Conservation (phyloP, 2,329 filamentous ascomycete genomes). For the Trichoderma sp. region DNA sequence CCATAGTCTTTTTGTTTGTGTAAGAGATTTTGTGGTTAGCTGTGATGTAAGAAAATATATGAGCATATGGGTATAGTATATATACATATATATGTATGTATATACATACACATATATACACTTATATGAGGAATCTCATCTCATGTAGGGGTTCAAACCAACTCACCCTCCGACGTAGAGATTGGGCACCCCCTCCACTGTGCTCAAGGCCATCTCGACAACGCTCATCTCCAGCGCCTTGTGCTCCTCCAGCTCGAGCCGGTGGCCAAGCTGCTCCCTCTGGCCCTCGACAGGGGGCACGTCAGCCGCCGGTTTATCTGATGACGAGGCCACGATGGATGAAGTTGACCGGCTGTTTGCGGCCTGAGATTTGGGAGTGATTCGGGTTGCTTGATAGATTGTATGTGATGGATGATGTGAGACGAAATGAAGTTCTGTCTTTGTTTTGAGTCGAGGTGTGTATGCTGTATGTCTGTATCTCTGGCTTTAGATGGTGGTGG, state of each 20-base stretch:
- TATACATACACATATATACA: background rate
- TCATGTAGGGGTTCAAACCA: background rate
- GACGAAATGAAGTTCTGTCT: background rate
- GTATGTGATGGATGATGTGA: background rate
- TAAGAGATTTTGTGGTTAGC: background rate
- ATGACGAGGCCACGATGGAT: conserved; percentile 4
- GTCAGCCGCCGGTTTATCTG: background rate
- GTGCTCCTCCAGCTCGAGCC: conserved; percentile 17
- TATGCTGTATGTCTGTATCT: background rate
- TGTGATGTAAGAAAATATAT: background rate
- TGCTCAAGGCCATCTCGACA: conserved; percentile 42
- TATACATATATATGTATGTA: background rate
- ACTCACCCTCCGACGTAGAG: conserved; percentile 43
- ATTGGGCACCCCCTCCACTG: conserved; percentile 42
- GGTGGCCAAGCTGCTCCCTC: conserved; percentile 22
- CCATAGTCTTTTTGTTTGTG: conserved; percentile 61
- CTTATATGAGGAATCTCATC: background rate
- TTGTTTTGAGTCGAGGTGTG: background rate
- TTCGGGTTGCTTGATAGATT: background rate
- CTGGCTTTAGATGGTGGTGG: background rate
- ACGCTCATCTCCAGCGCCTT: conserved; percentile 32
- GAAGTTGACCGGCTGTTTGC: background rate
- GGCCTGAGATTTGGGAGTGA: background rate
- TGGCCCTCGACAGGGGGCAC: conserved; percentile 10
- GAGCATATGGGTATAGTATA: background rate